A percentile compares a stretch with the other conserved stretches of the same genome.
Conservation (phyloP, 352 stramenopile genomes). For the Phytopythium ostracodes region DNA sequence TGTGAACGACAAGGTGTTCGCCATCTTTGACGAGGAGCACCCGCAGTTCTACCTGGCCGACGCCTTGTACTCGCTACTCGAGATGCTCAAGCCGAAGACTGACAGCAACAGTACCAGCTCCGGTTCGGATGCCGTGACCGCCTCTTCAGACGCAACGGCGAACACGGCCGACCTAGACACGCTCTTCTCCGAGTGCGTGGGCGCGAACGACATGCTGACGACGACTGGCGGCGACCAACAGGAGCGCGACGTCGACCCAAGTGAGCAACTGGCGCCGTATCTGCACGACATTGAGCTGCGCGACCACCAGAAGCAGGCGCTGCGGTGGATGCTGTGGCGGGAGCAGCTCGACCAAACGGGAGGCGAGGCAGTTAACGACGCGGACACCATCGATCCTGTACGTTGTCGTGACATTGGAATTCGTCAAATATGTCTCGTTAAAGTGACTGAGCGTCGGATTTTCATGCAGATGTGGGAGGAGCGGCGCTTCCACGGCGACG, state of each 20-base stretch:
- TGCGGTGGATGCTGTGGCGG: conserved; percentile 86
- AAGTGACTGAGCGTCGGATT: too few relatives aligned
- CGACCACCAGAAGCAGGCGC: conserved; percentile 78
- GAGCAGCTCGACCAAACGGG: conserved; percentile 35
- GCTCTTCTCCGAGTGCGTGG: conserved; percentile 65
- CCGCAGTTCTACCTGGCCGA: conserved; percentile 63
- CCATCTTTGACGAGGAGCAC: conserved; percentile 57
- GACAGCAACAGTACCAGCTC: too few relatives aligned
- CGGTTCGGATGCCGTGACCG: neutral
- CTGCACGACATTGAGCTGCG: conserved; percentile 67
- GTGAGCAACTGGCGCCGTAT: conserved; percentile 35
- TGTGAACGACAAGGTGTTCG: conserved; percentile 52
- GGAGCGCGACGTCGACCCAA: conserved; percentile 16
- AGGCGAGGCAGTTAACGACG: conserved; percentile 11
- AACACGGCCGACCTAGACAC: conserved; percentile 47
- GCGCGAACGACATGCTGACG: conserved; percentile 18
- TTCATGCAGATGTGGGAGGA: conserved; percentile 67
- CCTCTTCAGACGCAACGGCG: neutral
- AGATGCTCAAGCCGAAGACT: conserved; percentile 32
- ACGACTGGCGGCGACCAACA: conserved; percentile 1
- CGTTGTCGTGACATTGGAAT: conserved; percentile 11
- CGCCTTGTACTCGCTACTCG: conserved; percentile 50
- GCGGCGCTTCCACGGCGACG: conserved; percentile 30
- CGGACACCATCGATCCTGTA: conserved; percentile 47
- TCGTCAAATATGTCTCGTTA: too few relatives aligned